Percentiles rank a stretch among this genome's conserved stretches.
Evolutionary conservation across 768 basidiomycete genomes (phyloP).

Genomic region (Leucosporidium creatinivorum): DNA sequence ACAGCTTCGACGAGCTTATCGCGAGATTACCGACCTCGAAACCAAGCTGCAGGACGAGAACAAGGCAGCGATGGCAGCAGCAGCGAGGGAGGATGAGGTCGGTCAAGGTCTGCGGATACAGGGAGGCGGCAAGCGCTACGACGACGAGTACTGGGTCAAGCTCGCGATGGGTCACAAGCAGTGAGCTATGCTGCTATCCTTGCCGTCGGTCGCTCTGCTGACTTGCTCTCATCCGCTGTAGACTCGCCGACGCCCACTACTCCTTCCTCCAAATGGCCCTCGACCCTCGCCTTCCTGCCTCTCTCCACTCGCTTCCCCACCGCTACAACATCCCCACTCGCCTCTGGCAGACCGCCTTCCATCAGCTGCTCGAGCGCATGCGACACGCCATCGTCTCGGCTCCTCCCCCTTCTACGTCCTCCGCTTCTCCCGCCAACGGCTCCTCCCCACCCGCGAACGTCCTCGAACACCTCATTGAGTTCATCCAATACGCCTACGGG

Average conservation of each 20-base stretch:
- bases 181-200: constrained; percentile 47
- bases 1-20: constrained; percentile 75
- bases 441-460: constrained; percentile 47
- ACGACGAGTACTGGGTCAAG: constrained; percentile 44
- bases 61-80: constrained; percentile 57
- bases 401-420: constrained; percentile 44
- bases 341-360: constrained; percentile 85
- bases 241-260: constrained; percentile 83
- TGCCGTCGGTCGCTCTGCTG: constrained; percentile 47
- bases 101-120: constrained; percentile 8
- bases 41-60: constrained; percentile 67
- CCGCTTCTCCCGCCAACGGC: constrained; percentile 7
- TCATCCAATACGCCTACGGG: constrained; percentile 88
- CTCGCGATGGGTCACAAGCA: constrained; percentile 63
- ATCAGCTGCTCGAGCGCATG: constrained; percentile 81
- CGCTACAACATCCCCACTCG: constrained; percentile 94
- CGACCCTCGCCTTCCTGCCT: constrained; percentile 78
- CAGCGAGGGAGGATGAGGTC: constrained; percentile 28
- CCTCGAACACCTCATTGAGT: constrained; percentile 85
- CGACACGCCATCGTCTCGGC: constrained; percentile 64
- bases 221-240: constrained; percentile 67
- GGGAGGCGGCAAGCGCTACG: constrained; percentile 17
- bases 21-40: constrained; percentile 72
- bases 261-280: constrained; percentile 77
- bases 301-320: constrained; percentile 76